Conservation (phyloP, 495 filamentous ascomycete genomes). For the Penicillium odoratum region DNA sequence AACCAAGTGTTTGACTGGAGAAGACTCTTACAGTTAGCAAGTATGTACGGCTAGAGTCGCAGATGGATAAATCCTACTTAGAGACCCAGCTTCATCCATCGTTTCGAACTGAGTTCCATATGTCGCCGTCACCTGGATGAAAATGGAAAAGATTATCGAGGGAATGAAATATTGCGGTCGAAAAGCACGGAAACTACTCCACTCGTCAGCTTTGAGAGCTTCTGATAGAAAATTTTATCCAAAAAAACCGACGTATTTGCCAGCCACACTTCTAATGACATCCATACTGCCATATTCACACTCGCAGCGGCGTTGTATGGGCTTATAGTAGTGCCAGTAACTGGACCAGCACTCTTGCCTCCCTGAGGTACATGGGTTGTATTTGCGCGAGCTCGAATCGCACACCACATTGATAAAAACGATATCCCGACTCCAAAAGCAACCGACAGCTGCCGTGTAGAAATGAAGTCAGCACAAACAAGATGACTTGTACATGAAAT, state of each 20-base stretch:
- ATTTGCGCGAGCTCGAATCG: background rate
- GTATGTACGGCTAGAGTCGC: background rate
- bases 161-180: slow-evolving; percentile 14
- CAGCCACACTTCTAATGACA: slow-evolving; percentile 10
- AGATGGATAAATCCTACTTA: background rate
- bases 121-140: slow-evolving; percentile 10
- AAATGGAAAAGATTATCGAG: slow-evolving; percentile 11
- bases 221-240: background rate
- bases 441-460: background rate
- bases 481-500: no score
- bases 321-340: slow-evolving; percentile 6
- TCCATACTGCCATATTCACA: slow-evolving; percentile 9
- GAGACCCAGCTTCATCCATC: background rate
- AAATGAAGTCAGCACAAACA: background rate
- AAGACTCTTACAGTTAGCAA: slow-evolving; percentile 7
- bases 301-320: slow-evolving; percentile 9
- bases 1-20: slow-evolving; percentile 8
- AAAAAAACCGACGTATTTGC: slow-evolving; percentile 5
- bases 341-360: background rate
- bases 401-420: background rate
- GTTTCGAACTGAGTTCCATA: slow-evolving; percentile 5
- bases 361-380: background rate
- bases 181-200: slow-evolving; percentile 11
- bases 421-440: background rate
- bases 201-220: background rate